Evolutionary conservation across 306 rosid genomes (phyloP).

Genomic region (Casuarina glauca): DNA sequence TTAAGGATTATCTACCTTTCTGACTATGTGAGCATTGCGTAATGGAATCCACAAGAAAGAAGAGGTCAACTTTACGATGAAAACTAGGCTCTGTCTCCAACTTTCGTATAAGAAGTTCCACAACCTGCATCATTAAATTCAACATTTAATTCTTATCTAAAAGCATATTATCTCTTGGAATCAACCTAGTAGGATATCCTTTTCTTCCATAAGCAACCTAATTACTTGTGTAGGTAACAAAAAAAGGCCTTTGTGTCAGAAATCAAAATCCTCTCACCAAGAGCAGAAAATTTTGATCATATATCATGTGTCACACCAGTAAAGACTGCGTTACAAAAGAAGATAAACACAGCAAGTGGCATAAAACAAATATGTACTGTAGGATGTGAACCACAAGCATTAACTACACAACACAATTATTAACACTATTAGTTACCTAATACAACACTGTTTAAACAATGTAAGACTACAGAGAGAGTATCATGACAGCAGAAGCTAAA

Average conservation of each 20-base stretch:
- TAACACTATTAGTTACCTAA: background rate
- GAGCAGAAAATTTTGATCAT: background rate
- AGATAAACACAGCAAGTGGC: too few species aligned
- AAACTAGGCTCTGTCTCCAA: slow-evolving; percentile 85
- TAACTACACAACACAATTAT: background rate
- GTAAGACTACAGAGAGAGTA: background rate
- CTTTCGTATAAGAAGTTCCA: slow-evolving; percentile 93
- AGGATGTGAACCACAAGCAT: background rate
- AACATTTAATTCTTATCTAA: slow-evolving; percentile 22
- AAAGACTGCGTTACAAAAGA: too few species aligned
- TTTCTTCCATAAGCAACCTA: too few species aligned
- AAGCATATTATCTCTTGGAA: background rate
- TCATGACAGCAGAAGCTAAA: background rate
- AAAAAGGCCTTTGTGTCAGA: background rate
- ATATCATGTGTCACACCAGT: too few species aligned
- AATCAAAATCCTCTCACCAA: background rate
- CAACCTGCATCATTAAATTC: slow-evolving; percentile 64
- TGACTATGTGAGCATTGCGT: slow-evolving; percentile 94
- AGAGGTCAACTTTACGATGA: slow-evolving; percentile 94
- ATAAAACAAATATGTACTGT: too few species aligned
- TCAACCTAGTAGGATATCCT: background rate
- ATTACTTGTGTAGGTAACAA: background rate
- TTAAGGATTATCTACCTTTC: slow-evolving; percentile 50
- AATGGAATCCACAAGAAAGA: slow-evolving; percentile 98
- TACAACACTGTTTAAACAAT: background rate